Evolutionary conservation across 108 stramenopile genomes (phyloP), one percentile per base, ranked within the genome.

Genomic region (Discostella pseudostelligera): DNA sequence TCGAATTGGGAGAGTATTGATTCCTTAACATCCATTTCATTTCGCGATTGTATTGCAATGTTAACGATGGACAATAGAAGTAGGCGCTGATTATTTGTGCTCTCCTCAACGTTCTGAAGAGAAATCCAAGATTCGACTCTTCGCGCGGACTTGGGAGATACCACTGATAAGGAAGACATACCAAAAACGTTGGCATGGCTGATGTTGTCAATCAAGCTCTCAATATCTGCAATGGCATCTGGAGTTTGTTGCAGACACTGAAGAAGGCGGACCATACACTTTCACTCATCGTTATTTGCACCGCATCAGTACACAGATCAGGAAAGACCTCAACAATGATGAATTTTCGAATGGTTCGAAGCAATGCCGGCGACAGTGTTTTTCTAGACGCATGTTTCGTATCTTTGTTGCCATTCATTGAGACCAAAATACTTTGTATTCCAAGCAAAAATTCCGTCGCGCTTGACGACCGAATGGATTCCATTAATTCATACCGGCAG

Each of bases 301-400:
- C 14, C 9, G 66, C 61, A 57, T 46, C 71, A 45, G 74, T 69
- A 24, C 78, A 59, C 28, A 87, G 55, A 32, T 71, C 79, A 13
- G 43, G 39, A 59, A 87, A 87, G 32, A 69, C 67, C 11, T 66
- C 69, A 10, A 50, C 61, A 28, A 65, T 46, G 12, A 84, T 43
- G 25, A 83, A 78, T 8, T 71, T 63, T 32, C 71, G 79, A 16
- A 84, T 29, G 60, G 71, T 47, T 50, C 69, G 78, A 11, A 78
- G 40, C 8, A 70, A 43, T 20, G 82, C 84, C 6, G 86, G 83
- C 17, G 86, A 82, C 3, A 81, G 55, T 45, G 42, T 17, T 69
- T 51, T 49, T n/a, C 55, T 72, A 20, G 21, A 74, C 7, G 39
- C 66, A 19, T 13, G 29, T 24, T 59, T 83, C 44, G 22, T 70